These are phyloP conservation scores for Lasiosphaeris hirsuta DNA, from an alignment of 495 filamentous ascomycete genomes.

Conservation along the genomic window DNA sequence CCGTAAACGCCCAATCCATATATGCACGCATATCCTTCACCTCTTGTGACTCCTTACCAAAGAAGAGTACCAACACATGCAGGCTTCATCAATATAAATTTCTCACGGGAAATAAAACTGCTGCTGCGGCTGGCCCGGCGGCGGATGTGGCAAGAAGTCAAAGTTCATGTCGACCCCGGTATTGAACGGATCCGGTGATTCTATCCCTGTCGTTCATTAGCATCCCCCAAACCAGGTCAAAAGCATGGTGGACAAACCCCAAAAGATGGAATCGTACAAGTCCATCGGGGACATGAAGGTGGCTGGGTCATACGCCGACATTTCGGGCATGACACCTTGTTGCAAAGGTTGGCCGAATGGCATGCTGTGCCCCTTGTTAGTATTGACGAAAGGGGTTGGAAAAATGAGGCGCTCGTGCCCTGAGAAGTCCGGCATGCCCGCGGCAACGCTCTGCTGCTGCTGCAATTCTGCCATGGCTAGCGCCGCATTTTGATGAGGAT, in stretches of 20 bases:
- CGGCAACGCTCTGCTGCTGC: constrained; percentile 44
- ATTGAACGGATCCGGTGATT: constrained; percentile 50
- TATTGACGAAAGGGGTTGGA: neutral
- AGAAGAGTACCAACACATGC: too few species aligned
- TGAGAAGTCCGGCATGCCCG: constrained; percentile 33
- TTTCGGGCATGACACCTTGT: constrained; percentile 31
- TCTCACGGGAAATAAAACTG: constrained; percentile 44
- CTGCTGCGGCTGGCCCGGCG: constrained; percentile 45
- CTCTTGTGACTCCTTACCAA: too few species aligned
- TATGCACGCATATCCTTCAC: too few species aligned
- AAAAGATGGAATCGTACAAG: constrained; percentile 57
- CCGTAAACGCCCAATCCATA: too few species aligned
- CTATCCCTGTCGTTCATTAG: constrained; percentile 20
- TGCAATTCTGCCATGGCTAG: constrained; percentile 55
- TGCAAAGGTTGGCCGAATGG: constrained; percentile 29
- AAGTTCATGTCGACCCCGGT: constrained; percentile 50
- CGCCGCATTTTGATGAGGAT: constrained; percentile 53
- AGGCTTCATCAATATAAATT: too few species aligned
- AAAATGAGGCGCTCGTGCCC: constrained; percentile 19
- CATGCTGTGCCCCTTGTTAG: constrained; percentile 12
- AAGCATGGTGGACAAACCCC: constrained; percentile 41
- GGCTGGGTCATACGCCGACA: constrained; percentile 40
- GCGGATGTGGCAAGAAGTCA: constrained; percentile 48
- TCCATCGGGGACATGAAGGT: constrained; percentile 54
- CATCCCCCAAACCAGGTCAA: neutral